Conservation (phyloP, 129 eudicot species). For the sunflower (Helianthus annuus) region HanXRQr2.0-SUNRISE NC_035440.2:10521623-10522122, state of each 20-base stretch:
- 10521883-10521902: too few species aligned
- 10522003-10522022: conserved; percentile 17
- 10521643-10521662: background rate
- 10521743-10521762: background rate
- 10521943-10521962: background rate
- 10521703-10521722: conserved; percentile 3
- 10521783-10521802: background rate
- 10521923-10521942: background rate
- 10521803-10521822: too few species aligned
- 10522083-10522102: background rate
- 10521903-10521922: too few species aligned
- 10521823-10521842: background rate
- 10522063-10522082: background rate
- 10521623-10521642: background rate
- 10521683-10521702: background rate
- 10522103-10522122: background rate
- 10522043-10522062: background rate
- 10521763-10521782: background rate
- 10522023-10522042: conserved; percentile 1
- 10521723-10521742: background rate
- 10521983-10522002: background rate
- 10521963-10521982: too few species aligned
- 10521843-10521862: background rate
- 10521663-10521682: background rate
- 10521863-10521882: too few species aligned